Evolutionary conservation across 176 grass and related monocot genomes (phyloP), one percentile per base, ranked within the genome.

Genomic region (Aegilops sharonensis): DNA sequence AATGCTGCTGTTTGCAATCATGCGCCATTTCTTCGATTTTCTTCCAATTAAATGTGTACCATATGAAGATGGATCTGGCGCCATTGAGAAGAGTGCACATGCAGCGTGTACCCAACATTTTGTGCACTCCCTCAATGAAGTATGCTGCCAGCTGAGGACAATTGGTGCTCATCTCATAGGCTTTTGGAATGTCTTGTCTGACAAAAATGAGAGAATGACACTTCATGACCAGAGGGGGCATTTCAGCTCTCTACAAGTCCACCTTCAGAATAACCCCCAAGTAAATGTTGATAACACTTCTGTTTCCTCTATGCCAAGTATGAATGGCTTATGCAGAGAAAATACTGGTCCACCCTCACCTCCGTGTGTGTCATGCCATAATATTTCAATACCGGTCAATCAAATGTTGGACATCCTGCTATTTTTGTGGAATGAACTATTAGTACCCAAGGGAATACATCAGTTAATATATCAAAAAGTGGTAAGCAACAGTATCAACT

Each of bases 121-220:
- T 39, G 40, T 63, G 69, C 40, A 8, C 11, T 34, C 35, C 18
- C 20, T 75, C 18, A 11, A 42, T 30, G 8, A 50, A 40, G n/a
- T 39, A 23, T 78, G 71, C 39, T 74, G 8, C 61, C 69, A 71
- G 63, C n/a, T 62, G 61, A 62, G 63, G 8, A 31, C 23, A 45
- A 72, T 47, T 89, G 43, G 86, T 91, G 25, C 57, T 95, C 74
- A 63, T 93, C 21, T 80, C 81, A 34, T 89, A 95, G 81, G 93
- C 93, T 71, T 95, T 71, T 95, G 89, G 93, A 85, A 21, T 80
- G 63, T 89, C 23, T 73, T 95, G 31, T 95, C 91, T 8, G 73
- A 91, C 76, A 89, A 72, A 61, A 27, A 42, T 32, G 80, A 82
- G 89, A 91, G 84, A 83, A 72, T 52, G 48, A 17, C 0, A 45